Conservation (phyloP, 306 rosid genomes). For the Pachyrhizus erosus region DNA sequence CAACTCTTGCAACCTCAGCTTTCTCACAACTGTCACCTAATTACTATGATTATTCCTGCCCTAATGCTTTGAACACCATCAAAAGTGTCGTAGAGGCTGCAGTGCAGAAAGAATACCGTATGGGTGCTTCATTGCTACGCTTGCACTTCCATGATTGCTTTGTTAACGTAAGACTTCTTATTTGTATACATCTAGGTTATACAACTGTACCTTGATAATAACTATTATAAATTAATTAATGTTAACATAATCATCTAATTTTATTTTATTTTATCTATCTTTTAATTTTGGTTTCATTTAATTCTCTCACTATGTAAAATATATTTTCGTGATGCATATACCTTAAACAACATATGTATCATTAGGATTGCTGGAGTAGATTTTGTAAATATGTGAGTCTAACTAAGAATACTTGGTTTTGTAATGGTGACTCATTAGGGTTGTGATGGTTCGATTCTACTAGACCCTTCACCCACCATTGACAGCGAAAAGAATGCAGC, state of each 20-base stretch:
- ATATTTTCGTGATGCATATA: no score
- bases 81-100: conserved; percentile 34
- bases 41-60: conserved; percentile 45
- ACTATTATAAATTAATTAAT: no score
- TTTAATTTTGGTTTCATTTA: no score
- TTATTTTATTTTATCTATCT: no score
- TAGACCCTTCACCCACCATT: conserved; percentile 43
- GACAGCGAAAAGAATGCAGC: conserved; percentile 48
- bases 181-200: no score
- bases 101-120: background rate
- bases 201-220: no score
- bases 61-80: conserved; percentile 44
- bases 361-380: no score
- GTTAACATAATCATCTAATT: no score
- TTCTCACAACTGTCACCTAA: conserved; percentile 35
- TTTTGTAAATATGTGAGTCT: background rate
- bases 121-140: background rate
- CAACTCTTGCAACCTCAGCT: conserved; percentile 32
- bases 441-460: conserved; percentile 56
- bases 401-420: background rate
- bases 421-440: conserved; percentile 34
- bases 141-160: background rate
- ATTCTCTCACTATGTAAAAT: no score
- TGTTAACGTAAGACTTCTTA: background rate
- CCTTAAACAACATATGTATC: no score